Evolutionary conservation across 768 basidiomycete species (phyloP), one percentile per base, ranked within the genome.

Genomic region (Naematelia encephala): DNA sequence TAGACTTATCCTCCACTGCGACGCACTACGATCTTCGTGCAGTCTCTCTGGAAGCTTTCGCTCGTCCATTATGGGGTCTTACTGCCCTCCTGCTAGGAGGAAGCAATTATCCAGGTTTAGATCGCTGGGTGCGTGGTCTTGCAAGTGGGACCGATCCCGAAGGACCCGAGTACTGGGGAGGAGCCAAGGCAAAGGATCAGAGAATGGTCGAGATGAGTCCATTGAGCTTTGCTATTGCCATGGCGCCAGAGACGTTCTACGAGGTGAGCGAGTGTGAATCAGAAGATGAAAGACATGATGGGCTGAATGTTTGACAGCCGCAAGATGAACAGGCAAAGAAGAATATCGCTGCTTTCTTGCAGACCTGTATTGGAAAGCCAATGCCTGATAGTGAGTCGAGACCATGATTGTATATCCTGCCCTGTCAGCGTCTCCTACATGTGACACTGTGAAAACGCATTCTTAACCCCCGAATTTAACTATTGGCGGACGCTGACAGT

Each of bases 191-290:
- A 67, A 86, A 84, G 73, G 87, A 88, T 74, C 87, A 89, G 75
- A 78, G 87, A 42, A 90, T 89, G 88, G 88, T 89, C 1, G 88
- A 88, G 73, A 88, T 87, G 78, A 85, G 85, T 56, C 84, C 87
- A 1, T 84, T 88, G 63, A 87, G 87, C 3, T 90, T 86, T 73
- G 80, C 86, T 0, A 80, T 90, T 43, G 82, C 86, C 10, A 82
- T 87, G 19, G 85, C 85, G 1, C 81, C 82, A 30, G 83, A 87
- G 62, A 80, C 84, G 57, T 75, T 89, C 19, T 88, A 66, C 58
- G 54, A 68, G 39, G 73, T 72, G 47, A 58, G 74, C 34, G n/a
- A n/a, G n/a, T n/a, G n/a, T n/a, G n/a, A n/a, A n/a, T 63, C 1
- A n/a, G 14, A 21, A 11, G 22, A 19, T 3, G 14, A 21, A 28